Evolutionary conservation across 345 rosid genomes (phyloP), one percentile per base, ranked within the genome.

Genomic region (Camelina hispida): DNA sequence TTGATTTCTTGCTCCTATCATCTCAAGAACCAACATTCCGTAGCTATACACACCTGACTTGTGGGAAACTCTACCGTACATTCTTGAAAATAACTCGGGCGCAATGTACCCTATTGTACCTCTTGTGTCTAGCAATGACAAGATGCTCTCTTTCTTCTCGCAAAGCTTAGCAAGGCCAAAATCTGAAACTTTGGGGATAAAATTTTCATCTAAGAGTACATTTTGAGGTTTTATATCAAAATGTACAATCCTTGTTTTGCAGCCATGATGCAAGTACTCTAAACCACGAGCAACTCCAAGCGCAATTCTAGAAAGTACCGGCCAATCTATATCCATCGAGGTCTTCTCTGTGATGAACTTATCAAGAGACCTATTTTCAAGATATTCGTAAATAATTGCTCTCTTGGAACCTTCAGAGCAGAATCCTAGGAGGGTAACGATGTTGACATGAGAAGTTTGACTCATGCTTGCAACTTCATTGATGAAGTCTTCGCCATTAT

Each of bases 161-260:
- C 84, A 81, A 15, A 74, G 65, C 46, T 83, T 81, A 1, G 88
- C 81, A 4, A 85, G 88, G 7, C 88, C 86, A 2, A 85, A 85
- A 35, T 85, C 86, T 0, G 82, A 72, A 7, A 83, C 83, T 12
- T 85, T 83, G 1, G 86, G 88, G 13, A 7, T 11, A 11, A 11
- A 75, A 7, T 76, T 18, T 3, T 76, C 59, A 34, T 79, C 79
- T 6, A 83, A 68, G 5, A 85, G 71, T 38, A 85, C 82, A 34
- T 83, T 85, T 2, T 83, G 83, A 35, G 86, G 86, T 20, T 86
- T 84, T n/a, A 82, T 84, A 51, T 83, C 84, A 9, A 84, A 81
- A 40, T 86, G 87, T 32, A 86, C 50, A 32, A 84, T 86, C 69
- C 84, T 80, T 6, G 78, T 79, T 55, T 63, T 82, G 64, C 89